Percentiles rank a stretch among this genome's conserved stretches.
Conservation (phyloP, 495 filamentous ascomycete genomes). For the Durotheca rogersii region DNA sequence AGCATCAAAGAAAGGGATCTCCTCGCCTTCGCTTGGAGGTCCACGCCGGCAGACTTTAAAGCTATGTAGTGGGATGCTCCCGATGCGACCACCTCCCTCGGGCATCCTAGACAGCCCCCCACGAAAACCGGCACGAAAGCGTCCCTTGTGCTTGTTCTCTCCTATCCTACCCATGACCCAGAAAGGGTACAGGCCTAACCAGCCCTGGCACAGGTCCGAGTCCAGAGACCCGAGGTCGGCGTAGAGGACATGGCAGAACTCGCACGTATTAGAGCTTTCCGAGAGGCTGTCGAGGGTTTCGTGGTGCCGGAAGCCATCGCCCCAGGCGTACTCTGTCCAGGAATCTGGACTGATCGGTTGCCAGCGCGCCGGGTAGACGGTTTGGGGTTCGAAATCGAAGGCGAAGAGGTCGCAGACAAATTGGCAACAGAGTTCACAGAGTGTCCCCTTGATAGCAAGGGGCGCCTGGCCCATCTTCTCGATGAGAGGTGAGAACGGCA, state of each 20-base stretch:
- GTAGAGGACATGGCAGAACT: constrained; percentile 15
- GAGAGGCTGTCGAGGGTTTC: constrained; percentile 10
- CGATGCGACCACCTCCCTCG: constrained; percentile 14
- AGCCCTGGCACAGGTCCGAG: constrained; percentile 7
- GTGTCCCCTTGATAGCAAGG: constrained; percentile 3
- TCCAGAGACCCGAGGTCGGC: constrained; percentile 9
- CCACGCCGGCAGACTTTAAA: constrained; percentile 15
- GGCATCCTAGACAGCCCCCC: constrained; percentile 9
- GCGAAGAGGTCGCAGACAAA: constrained; percentile 20
- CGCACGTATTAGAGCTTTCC: constrained; percentile 15
- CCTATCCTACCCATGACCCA: constrained; percentile 2
- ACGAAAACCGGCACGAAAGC: constrained; percentile 20
- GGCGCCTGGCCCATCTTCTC: constrained; percentile 8
- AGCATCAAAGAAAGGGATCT: constrained; percentile 5
- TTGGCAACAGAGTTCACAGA: constrained; percentile 20
- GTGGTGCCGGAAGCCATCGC: constrained; percentile 15
- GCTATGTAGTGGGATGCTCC: constrained; percentile 13
- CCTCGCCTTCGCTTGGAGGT: constrained; percentile 1
- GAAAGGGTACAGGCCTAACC: constrained; percentile 23
- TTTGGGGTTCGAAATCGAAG: constrained; percentile 9
- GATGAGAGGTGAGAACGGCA: neutral
- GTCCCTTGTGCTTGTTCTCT: constrained; percentile 15
- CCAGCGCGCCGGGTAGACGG: constrained; percentile 9
- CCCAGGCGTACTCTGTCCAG: constrained; percentile 11
- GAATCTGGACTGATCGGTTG: neutral